Base-by-base conservation (phyloP, 768 basidiomycete genomes). In the Serpula lacrymans region DNA sequence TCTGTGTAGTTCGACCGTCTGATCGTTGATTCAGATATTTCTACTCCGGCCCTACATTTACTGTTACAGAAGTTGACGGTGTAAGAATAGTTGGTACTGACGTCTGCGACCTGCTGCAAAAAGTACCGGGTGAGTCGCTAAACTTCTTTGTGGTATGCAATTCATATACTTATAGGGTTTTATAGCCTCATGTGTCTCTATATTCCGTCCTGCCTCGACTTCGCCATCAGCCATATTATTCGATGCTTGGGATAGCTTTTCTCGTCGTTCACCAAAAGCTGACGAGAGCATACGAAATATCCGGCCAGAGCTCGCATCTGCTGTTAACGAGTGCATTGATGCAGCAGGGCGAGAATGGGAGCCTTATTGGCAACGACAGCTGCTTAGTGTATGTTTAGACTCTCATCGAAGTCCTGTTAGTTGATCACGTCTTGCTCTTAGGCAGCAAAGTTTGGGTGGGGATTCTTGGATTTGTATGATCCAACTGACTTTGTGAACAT, bases 361-460 rank as follows among this genome's bases (percentile, higher is more conserved):
- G 39, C 82, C 86, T 4, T 69, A 79, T 52, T 95, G 90, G 90
- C 94, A 96, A 56, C 80, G 86, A 37, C 77, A 77, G 26, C 73
- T 98, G 34, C 71, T 98, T 14, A 88, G 82, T 57, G 93, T 92
- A 46, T 50, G 75, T 57, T 27, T 43, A 23, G 26, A 17, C n/a
- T 43, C 39, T 35, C 28, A 34, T 14, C 16, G 11, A 9, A 22
- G 3, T 17, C 14, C 40, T 24, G 13, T 26, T 33, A 11, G 34
- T 34, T 22, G 29, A 14, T 28, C 16, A 34, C 14, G 22, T 42
- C 14, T 18, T 47, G 1, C n/a, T n/a, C n/a, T n/a, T 49, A 95
- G 89, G 92, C 94, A n/a, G 95, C 95, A 6, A 93, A 93, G 58
- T 97, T 95, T 54, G 96, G 95, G 2, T 79, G 92, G 45, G 86